Base-by-base conservation (phyloP, 139 green algal species). In the Parachlorella kessleri region DNA sequence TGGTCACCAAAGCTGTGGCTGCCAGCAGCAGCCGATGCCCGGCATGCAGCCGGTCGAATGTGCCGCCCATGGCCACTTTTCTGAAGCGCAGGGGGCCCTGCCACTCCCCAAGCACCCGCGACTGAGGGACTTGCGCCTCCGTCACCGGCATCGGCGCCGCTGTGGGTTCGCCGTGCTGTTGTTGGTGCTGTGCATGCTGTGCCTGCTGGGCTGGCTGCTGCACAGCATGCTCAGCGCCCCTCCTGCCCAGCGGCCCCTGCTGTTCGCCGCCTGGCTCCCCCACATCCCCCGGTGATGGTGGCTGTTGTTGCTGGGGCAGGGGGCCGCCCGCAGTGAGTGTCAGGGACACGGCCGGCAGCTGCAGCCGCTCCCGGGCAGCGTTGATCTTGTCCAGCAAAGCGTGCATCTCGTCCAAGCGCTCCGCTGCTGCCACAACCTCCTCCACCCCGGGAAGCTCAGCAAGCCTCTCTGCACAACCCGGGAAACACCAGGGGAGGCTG, bases 31-130 rank as follows among this genome's bases (percentile, higher is more conserved):
- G 83, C 40, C 94, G 84, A 81, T 98, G 95, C 2, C 95, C 95
- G 2, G 95, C 94, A 83, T 98, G 95, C 70, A 98, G 75, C 3
- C 93, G 88, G 77, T 98, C 95, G 86, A 98, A 98, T 0, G 95
- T 98, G 70, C 95, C 95, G 6, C 95, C 95, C 48, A 98, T 88
- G 0, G 92, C 94, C 63, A 97, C 91, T 7, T 85, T 74, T 23
- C 53, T 59, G 70, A 91, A 97, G 6, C n/a, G 35, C 79, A 93
- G 81, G 38, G 72, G 53, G 36, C n/a, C 39, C 63, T 39, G 3
- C 55, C 59, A 74, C 21, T 37, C 53, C 48, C 70, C 78, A 39
- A 84, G 71, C 23, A 84, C 71, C 2, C 71, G 70, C 4, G 78
- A 71, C 14, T 66, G 72, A 6, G 35, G 35, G 7, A 21, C 7